phyloP scores from a whole-genome alignment of 257 asterid genomes.

The Sherardia arvensis region DNA sequence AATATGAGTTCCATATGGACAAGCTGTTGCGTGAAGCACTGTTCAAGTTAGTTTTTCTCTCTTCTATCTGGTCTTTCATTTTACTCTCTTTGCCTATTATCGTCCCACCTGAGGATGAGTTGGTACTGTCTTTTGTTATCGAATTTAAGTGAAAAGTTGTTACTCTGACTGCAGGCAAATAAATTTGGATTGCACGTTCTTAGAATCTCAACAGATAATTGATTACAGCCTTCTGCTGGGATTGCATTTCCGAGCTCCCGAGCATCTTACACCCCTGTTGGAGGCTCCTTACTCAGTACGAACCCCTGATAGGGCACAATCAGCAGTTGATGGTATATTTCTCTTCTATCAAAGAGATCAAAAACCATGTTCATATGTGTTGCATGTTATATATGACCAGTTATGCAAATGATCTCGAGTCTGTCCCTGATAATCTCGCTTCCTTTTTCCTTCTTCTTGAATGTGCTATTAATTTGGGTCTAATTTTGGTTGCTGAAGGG shows the following conservation, averaged over 20 bases:
- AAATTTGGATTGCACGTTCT: conserved; percentile 60
- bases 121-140: not conserved
- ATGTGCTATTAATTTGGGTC: not conserved
- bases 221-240: conserved; percentile 95
- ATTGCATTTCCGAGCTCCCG: conserved; percentile 94
- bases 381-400: not conserved
- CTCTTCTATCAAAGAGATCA: conserved; percentile 7
- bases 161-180: conserved; percentile 52
- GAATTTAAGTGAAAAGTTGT: not conserved
- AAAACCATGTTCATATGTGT: too few species aligned
- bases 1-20: conserved; percentile 90
- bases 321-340: conserved; percentile 40
- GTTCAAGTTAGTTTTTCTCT: conserved; percentile 41
- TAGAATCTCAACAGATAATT: conserved; percentile 78
- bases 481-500: conserved; percentile 19
- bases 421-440: not conserved
- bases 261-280: conserved; percentile 54
- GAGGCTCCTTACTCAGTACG: conserved; percentile 52
- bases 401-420: too few species aligned
- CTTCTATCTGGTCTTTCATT: not conserved
- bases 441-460: not conserved
- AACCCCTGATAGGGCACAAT: conserved; percentile 26
- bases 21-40: conserved; percentile 65
- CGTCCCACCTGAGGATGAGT: not conserved
- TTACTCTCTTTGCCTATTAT: conserved; percentile 1